Conservation (phyloP, 352 stramenopile genomes). For the Phytophthora fragariaefolia region DNA sequence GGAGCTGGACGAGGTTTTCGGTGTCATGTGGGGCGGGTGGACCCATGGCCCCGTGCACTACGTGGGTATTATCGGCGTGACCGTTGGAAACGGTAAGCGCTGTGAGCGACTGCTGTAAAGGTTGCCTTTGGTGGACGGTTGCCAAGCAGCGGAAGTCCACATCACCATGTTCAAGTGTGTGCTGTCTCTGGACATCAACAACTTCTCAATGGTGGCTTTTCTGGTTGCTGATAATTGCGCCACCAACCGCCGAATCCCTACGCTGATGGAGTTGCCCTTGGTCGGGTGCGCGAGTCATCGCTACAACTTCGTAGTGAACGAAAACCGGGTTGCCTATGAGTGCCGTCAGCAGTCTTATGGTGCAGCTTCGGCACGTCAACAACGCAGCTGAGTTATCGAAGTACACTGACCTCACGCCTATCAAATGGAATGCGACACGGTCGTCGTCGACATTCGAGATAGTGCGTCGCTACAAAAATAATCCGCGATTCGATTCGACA, state of each 20-base stretch:
- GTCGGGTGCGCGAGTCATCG: too few relatives aligned
- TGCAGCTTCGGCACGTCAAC: constrained; percentile 8
- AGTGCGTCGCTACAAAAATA: too few relatives aligned
- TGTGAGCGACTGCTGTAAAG: constrained; percentile 1
- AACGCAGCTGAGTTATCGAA: constrained; percentile 9
- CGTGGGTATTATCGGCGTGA: not conserved
- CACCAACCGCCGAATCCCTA: too few relatives aligned
- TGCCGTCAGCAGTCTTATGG: constrained; percentile 3
- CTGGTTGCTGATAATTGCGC: not conserved
- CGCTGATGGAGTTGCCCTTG: too few relatives aligned
- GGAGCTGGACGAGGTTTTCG: not conserved
- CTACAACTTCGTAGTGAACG: too few relatives aligned
- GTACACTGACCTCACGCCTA: constrained; percentile 4
- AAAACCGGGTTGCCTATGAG: too few relatives aligned
- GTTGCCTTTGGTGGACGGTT: too few relatives aligned
- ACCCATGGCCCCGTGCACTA: not conserved
- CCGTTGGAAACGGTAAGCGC: not conserved
- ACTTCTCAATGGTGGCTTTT: constrained; percentile 8
- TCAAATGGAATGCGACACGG: constrained; percentile 14
- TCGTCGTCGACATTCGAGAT: not conserved
- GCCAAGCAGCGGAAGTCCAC: not conserved
- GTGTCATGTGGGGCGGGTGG: too few relatives aligned
- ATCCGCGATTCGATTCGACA: too few relatives aligned
- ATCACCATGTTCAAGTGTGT: constrained; percentile 19
- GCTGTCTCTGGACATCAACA: constrained; percentile 10